Percentiles rank a stretch among this genome's conserved stretches.
Evolutionary conservation across 768 basidiomycete genomes (phyloP).

Genomic region (Mycena venus): DNA sequence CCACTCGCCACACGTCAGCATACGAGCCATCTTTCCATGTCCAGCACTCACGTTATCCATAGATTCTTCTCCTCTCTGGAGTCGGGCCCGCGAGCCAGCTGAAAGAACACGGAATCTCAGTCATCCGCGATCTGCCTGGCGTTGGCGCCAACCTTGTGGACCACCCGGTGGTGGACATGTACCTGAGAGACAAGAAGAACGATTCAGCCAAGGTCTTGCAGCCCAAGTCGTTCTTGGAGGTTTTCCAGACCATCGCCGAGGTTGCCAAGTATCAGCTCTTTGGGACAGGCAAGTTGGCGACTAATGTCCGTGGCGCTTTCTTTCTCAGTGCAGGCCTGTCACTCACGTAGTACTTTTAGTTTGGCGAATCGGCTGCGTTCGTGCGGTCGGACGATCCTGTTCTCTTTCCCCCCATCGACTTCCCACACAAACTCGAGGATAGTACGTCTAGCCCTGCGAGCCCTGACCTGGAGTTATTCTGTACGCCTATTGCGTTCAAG

Average conservation of each 20-base stretch:
- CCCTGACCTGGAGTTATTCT: slow-evolving; percentile 65
- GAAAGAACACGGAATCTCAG: slow-evolving; percentile 62
- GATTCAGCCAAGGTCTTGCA: slow-evolving; percentile 57
- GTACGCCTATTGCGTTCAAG: slow-evolving; percentile 58
- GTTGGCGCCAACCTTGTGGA: slow-evolving; percentile 85
- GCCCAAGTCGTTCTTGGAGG: slow-evolving; percentile 46
- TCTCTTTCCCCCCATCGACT: slow-evolving; percentile 58
- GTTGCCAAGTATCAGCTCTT: slow-evolving; percentile 58
- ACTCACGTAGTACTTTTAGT: slow-evolving; percentile 40
- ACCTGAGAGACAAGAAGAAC: slow-evolving; percentile 65
- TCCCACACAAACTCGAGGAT: slow-evolving; percentile 54
- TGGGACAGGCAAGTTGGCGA: slow-evolving; percentile 65
- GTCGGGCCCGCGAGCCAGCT: slow-evolving; percentile 78
- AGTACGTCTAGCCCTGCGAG: slow-evolving; percentile 59
- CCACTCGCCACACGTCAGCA: slow-evolving; percentile 66
- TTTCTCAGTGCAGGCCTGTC: not conserved
- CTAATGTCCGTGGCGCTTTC: slow-evolving; percentile 62
- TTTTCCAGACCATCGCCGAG: slow-evolving; percentile 45
- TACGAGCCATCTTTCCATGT: too few species aligned
- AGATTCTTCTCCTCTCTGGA: slow-evolving; percentile 83
- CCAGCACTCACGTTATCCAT: not conserved
- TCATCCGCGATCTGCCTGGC: slow-evolving; percentile 76
- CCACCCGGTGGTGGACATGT: slow-evolving; percentile 71
- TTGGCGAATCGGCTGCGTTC: slow-evolving; percentile 71
- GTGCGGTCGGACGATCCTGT: slow-evolving; percentile 66